Percentiles rank a stretch among this genome's conserved stretches.
These are phyloP conservation scores for Hippophae tibetana DNA, from an alignment of 306 rosid genomes.

Conservation along the genomic window DNA sequence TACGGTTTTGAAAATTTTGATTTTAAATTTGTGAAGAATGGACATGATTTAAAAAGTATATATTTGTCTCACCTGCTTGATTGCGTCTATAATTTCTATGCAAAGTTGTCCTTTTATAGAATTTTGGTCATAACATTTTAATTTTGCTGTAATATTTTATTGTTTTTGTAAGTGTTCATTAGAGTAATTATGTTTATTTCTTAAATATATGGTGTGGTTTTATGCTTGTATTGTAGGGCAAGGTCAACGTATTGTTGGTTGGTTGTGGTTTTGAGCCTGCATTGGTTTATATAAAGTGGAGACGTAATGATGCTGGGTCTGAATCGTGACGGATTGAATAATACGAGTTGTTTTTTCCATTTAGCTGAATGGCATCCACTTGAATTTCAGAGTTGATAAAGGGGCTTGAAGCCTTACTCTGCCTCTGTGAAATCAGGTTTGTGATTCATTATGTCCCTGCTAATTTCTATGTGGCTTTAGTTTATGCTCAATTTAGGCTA, in stretches of 20 bases:
- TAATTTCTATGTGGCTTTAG: not conserved
- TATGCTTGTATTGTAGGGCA: conserved; percentile 21
- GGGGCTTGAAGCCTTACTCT: conserved; percentile 53
- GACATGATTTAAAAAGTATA: conserved; percentile 7
- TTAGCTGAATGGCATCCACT: conserved; percentile 96
- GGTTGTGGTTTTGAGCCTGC: conserved; percentile 45
- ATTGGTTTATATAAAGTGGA: conserved; percentile 52
- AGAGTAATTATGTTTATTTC: not conserved
- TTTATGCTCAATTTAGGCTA: not conserved
- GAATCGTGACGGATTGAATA: conserved; percentile 39
- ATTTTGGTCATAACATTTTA: conserved; percentile 5
- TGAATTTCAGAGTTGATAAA: conserved; percentile 39
- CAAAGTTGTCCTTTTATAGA: conserved; percentile 14
- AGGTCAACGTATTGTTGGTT: conserved; percentile 65
- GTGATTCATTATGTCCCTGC: not conserved
- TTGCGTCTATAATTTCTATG: conserved; percentile 28
- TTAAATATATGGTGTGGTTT: not conserved
- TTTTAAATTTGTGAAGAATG: not conserved
- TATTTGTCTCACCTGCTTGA: conserved; percentile 22
- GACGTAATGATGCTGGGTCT: conserved; percentile 57
- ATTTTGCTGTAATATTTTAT: conserved; percentile 12
- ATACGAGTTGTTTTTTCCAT: conserved; percentile 49
- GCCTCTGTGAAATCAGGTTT: conserved; percentile 40
- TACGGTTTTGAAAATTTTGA: not conserved
- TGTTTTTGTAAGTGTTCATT: not conserved